Evolutionary conservation across 208 protist genomes (phyloP).

Genomic region (Borovskyia barvae): DNA sequence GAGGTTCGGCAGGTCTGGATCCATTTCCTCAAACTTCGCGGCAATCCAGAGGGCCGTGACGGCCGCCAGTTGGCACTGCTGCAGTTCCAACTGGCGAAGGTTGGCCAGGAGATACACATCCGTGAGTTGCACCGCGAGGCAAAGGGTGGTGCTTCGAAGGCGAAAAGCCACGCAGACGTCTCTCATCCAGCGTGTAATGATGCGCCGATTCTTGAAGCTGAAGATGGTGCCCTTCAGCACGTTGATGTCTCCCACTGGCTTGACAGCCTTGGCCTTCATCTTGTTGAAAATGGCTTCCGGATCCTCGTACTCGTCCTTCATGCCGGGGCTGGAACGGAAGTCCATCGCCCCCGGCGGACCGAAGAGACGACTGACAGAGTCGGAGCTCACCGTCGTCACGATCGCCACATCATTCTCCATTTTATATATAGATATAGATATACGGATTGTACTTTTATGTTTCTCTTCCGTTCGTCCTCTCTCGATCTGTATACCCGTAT

Average conservation of each 20-base stretch:
- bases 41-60: constrained; percentile 78
- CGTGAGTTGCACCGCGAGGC: constrained; percentile 77
- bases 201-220: constrained; percentile 79
- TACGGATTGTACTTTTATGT: no score
- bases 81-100: constrained; percentile 51
- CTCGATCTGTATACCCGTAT: no score
- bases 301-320: constrained; percentile 48
- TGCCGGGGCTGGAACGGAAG: constrained; percentile 69
- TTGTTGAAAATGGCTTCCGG: constrained; percentile 57
- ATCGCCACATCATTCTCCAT: constrained; percentile 29
- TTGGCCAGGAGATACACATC: constrained; percentile 67
- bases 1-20: constrained; percentile 56
- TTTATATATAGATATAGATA: not conserved
- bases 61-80: constrained; percentile 77
- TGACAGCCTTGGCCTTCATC: constrained; percentile 68
- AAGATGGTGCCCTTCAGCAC: constrained; percentile 79
- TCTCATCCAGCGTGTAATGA: constrained; percentile 80
- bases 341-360: constrained; percentile 61
- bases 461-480: no score
- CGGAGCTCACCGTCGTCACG: constrained; percentile 67
- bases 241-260: constrained; percentile 63
- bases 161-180: constrained; percentile 77
- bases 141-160: constrained; percentile 80
- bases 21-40: constrained; percentile 86
- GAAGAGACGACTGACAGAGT: constrained; percentile 66